phyloP scores from a whole-genome alignment of 441 rosid species.

The Aquilaria agallochum region DNA sequence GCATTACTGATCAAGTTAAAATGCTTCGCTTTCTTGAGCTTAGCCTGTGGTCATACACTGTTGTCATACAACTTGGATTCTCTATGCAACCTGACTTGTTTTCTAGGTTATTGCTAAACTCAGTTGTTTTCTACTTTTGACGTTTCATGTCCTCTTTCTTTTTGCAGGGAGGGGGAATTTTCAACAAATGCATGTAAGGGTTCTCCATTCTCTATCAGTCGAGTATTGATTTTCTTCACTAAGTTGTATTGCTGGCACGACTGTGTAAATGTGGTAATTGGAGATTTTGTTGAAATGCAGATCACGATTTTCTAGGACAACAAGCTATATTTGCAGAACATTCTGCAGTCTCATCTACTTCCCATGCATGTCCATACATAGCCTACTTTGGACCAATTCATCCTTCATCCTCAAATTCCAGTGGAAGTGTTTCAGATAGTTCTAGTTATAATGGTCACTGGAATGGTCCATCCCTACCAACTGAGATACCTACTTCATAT shows the following conservation, averaged over 20 bases:
- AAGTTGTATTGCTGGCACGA: constrained; percentile 1
- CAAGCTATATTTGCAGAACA: constrained; percentile 81
- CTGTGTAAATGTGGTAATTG: constrained; percentile 10
- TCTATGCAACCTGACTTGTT: no score
- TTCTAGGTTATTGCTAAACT: no score
- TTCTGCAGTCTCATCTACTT: constrained; percentile 61
- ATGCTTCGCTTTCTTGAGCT: no score
- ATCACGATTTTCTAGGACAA: constrained; percentile 74
- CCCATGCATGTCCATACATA: constrained; percentile 86
- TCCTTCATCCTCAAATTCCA: constrained; percentile 75
- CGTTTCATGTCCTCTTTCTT: constrained; percentile 7
- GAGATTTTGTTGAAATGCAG: constrained; percentile 41
- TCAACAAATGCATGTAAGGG: constrained; percentile 77
- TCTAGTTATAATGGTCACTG: constrained; percentile 69
- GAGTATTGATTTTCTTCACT: constrained; percentile 12
- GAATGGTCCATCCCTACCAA: constrained; percentile 69
- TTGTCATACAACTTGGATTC: no score
- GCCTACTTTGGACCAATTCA: constrained; percentile 85
- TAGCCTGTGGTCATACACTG: no score
- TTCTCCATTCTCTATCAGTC: constrained; percentile 14
- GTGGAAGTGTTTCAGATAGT: constrained; percentile 64
- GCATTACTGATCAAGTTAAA: no score
- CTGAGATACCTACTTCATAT: constrained; percentile 69
- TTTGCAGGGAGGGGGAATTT: constrained; percentile 85
- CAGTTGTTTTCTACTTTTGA: neutral